Evolutionary conservation across 1,284 basidiomycete species (phyloP).

Genomic region (Irpex lacteus): DNA sequence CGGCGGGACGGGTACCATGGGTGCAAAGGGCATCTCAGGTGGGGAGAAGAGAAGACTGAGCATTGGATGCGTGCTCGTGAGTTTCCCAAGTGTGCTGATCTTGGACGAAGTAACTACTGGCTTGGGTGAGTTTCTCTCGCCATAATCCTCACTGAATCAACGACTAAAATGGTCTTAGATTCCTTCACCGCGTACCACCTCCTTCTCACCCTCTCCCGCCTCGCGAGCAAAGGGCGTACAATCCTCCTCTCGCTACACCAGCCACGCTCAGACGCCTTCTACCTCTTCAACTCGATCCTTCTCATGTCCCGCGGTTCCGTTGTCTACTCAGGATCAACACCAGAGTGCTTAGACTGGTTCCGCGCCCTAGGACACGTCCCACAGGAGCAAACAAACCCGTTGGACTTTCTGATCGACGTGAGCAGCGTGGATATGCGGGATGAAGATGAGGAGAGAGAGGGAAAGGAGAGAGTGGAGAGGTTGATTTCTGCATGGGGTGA

Average conservation of each 20-base stretch:
- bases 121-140: conserved; percentile 14
- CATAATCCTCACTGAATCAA: background rate
- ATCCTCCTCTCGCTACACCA: conserved; percentile 50
- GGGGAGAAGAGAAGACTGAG: conserved; percentile 44
- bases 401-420: conserved; percentile 14
- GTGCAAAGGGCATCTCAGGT: conserved; percentile 46
- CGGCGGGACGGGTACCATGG: conserved; percentile 31
- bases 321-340: conserved; percentile 11
- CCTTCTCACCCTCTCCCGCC: conserved; percentile 41
- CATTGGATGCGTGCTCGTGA: conserved; percentile 34
- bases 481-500: conserved; percentile 10
- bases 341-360: conserved; percentile 5
- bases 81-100: conserved; percentile 44
- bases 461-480: conserved; percentile 7
- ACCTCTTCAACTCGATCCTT: conserved; percentile 42
- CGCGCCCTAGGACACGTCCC: conserved; percentile 4
- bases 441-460: conserved; percentile 7
- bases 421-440: conserved; percentile 12
- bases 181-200: conserved; percentile 47
- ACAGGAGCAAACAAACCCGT: conserved; percentile 10
- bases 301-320: conserved; percentile 29
- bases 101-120: conserved; percentile 45
- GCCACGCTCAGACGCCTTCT: conserved; percentile 48
- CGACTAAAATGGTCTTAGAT: conserved; percentile 23
- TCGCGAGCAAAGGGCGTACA: conserved; percentile 43